Evolutionary conservation across 2,329 filamentous ascomycete genomes (phyloP), one percentile per base, ranked within the genome.

Genomic region (Neonectria faginata): DNA sequence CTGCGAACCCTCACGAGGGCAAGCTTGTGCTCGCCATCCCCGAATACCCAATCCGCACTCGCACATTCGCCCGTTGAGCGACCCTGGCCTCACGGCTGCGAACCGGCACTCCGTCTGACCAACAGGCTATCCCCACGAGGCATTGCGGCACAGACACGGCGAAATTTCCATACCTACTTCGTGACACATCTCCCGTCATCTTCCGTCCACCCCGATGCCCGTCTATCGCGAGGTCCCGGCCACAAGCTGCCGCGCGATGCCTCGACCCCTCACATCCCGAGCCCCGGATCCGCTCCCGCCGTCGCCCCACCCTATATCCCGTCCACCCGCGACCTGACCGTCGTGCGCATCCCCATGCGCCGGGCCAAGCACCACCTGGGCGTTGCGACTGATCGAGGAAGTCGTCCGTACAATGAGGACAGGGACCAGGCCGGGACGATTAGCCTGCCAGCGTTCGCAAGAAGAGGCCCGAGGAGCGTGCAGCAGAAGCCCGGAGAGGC

Each of bases 311-410:
- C 87, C 54, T 83, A 89, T 54, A 87, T 88, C 67, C 79, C 85
- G 14, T 64, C 72, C 45, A 85, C 81, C 58, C 88, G 93, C 71
- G 94, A 97, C 73, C 89, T 96, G 70, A 97, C 96, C 0, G 93
- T 98, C 6, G 96, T 98, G 52, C 92, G 96, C 39, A 99, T 99
- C 75, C 96, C 96, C 5, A 83, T 99, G 67, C 92, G 91, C 73
- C 94, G 92, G 72, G 96, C 96, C 31, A 98, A 98, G 77, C 96
- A 99, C 76, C 96, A 99, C 80, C 97, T 97, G 74, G 96, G 96
- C 27, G 92, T 89, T 25, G 88, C 88, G 12, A 87, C 91, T 45
- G 91, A 91, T 33, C 88, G 96, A 53, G 96, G 96, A 22, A 93
- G 91, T 60, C 88, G 96, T 11, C 89, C 90, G 0, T 93, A 96